Evolutionary conservation across 257 asterid genomes (phyloP).

Genomic region (Nicotiana attenuata): DNA sequence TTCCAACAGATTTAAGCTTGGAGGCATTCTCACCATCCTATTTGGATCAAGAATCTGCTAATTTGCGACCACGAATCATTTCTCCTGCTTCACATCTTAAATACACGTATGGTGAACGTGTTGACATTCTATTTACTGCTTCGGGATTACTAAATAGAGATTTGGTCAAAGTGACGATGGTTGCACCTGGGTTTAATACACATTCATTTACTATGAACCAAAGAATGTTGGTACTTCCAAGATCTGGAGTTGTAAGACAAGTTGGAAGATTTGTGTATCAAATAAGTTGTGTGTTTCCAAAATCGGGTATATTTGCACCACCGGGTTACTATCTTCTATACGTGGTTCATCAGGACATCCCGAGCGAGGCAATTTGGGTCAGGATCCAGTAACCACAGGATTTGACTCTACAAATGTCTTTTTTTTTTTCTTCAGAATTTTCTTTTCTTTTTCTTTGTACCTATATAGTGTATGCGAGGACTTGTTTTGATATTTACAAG

Average conservation of each 20-base stretch:
- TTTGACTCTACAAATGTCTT: neutral
- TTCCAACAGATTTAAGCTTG: neutral
- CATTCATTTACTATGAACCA: constrained; percentile 55
- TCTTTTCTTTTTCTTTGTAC: neutral
- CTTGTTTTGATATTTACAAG: neutral
- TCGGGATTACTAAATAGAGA: neutral
- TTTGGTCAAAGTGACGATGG: constrained; percentile 5
- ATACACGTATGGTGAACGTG: neutral
- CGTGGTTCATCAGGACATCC: constrained; percentile 35
- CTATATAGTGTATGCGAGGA: neutral
- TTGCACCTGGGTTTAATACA: constrained; percentile 24
- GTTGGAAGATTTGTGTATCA: constrained; percentile 9
- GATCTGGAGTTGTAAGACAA: constrained; percentile 1
- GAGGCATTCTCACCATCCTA: constrained; percentile 10
- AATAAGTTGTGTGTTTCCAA: constrained; percentile 14
- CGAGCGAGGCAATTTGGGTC: constrained; percentile 50
- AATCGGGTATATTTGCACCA: constrained; percentile 39
- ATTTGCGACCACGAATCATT: neutral
- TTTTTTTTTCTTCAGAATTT: neutral
- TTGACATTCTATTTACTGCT: neutral
- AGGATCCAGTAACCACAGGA: constrained; percentile 13
- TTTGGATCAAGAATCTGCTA: neutral
- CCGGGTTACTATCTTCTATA: constrained; percentile 42
- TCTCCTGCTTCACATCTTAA: neutral
- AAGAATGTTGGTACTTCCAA: constrained; percentile 26